Evolutionary conservation across 768 basidiomycete species (phyloP), one percentile per base, ranked within the genome.

Genomic region (Omphalotus guepiniiformis): DNA sequence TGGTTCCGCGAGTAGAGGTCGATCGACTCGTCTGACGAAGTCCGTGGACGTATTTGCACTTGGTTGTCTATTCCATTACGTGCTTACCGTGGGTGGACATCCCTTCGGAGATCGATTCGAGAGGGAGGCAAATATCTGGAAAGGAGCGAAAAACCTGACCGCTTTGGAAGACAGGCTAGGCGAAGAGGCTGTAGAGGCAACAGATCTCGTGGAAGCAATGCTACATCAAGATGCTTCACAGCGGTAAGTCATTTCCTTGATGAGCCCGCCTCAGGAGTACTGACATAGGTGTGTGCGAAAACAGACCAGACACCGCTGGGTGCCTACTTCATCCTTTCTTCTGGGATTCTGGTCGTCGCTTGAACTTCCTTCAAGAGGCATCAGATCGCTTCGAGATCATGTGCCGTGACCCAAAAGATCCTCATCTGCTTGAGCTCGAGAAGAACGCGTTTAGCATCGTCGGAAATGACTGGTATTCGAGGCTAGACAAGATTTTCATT

Each of bases 341-440:
- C 73, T 99, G 96, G 96, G 85, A 93, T 46, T 70, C 93, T 0
- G 84, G 77, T 6, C 82, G 87, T 48, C 79, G 95, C 34, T 70
- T 99, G 4, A 82, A 79, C 42, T 99, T 99, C 76, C 72, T 99
- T n/a, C 94, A 95, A 65, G 96, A 98, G 53, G 91, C 93, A 0
- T 96, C 93, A 0, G 95, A 98, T 65, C 81, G 94, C 4, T 99
- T 98, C 63, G 96, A 98, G 66, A 93, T 93, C 62, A 95, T 98
- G 92, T 88, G 85, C 55, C 81, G 92, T 25, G 93, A 95, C 39
- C 93, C 94, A 0, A 83, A 82, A 48, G 91, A 96, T 48, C 74
- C 80, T 0, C 76, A 81, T 47, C 74, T 99, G 19, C 56, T 89
- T 11, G 67, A 75, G 9, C 76, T 99, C 15, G 96, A 99, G 68